Evolutionary conservation across 768 basidiomycete species (phyloP), one percentile per base, ranked within the genome.

Genomic region (Lenzites betulinus): DNA sequence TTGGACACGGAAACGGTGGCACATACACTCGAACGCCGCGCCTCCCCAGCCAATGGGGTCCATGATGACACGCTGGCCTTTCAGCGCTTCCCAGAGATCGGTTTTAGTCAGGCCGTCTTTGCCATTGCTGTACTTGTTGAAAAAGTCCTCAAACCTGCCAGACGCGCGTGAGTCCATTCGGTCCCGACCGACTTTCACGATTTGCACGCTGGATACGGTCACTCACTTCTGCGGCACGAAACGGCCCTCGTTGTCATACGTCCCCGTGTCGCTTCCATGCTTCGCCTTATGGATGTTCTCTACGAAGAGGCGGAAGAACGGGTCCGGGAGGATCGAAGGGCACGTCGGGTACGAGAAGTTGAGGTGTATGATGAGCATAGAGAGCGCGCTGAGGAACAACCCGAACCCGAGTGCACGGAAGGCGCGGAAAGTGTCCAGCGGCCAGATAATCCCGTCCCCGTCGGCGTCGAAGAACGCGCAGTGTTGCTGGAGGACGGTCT

Each of bases 221-320:
- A 33, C 56, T 15, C 41, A 66, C 59, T 72, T 73, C 60, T 74
- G 72, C 12, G 77, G 71, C 41, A 75, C 54, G 69, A 79, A 79
- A 1, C 77, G 71, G 1, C 79, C 78, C 61, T 78, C 75, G 52
- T 71, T 71, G 56, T 77, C 76, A 59, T 77, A 79, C 4, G 65
- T 55, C n/a, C 75, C 78, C 15, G 77, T 76, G 67, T 80, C 79
- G 20, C 74, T 75, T 1, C 79, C 79, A 60, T 81, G 79, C 64
- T 79, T 78, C 51, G 64, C 67, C 28, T 71, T 69, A 50, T 78
- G 75, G 46, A 78, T 75, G 58, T 67, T 67, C 41, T 28, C 53
- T 42, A 79, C 26, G 52, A 71, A 71, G 62, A 80, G 70, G 42
- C 78, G 71, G 66, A 77, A 75, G 57, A 77, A 71, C 1, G 78